phyloP scores from a whole-genome alignment of 805 yeast species.

The Kluyveromyces starmeri region DNA sequence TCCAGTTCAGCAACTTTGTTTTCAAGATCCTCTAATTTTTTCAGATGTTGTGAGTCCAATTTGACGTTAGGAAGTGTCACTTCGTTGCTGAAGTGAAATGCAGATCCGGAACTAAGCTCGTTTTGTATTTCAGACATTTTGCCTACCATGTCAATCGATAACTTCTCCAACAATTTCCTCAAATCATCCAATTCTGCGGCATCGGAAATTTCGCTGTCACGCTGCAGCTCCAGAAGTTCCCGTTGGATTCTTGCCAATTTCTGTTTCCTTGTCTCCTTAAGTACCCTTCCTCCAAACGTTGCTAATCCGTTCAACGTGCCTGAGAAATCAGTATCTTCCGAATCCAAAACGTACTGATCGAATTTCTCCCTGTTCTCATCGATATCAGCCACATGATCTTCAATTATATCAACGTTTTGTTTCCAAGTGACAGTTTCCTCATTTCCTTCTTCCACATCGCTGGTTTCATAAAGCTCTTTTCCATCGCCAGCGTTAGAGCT shows the following conservation, averaged over 20 bases:
- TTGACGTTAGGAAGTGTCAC: constrained; percentile 5
- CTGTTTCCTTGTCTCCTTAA: constrained; percentile 2
- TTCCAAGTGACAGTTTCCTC: neutral
- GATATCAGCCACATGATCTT: neutral
- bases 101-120: neutral
- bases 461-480: constrained; percentile 6
- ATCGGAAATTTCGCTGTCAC: neutral
- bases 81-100: neutral
- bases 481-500: neutral
- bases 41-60: constrained; percentile 3
- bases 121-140: neutral
- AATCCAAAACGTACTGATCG: constrained; percentile 2
- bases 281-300: neutral
- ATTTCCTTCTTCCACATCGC: constrained; percentile 3
- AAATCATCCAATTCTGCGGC: constrained; percentile 1
- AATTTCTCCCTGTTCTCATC: constrained; percentile 1
- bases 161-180: neutral
- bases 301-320: constrained; percentile 3
- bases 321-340: constrained; percentile 6
- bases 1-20: constrained; percentile 17
- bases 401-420: constrained; percentile 1
- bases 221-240: constrained; percentile 10
- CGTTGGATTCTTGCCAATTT: constrained; percentile 9
- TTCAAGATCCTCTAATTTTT: constrained; percentile 10
- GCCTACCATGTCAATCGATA: constrained; percentile 1